Evolutionary conservation across 2,329 filamentous ascomycete species (phyloP).

Genomic region (Diaporthe eres): DNA sequence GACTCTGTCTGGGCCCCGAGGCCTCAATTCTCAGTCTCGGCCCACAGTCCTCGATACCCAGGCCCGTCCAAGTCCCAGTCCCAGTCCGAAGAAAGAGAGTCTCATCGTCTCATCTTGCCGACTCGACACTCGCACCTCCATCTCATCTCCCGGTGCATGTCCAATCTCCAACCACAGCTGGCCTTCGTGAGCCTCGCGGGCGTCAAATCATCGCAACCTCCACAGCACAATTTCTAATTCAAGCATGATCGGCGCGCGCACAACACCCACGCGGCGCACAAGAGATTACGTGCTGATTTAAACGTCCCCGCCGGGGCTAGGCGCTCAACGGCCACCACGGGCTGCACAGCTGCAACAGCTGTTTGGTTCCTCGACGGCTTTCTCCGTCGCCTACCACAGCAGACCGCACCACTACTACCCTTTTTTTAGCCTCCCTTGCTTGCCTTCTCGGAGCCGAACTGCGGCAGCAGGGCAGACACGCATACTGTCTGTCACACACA

Average conservation of each 20-base stretch:
- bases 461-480: not conserved
- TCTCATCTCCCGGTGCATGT: conserved; percentile 30
- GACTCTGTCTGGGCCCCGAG: conserved; percentile 16
- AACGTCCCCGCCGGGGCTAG: conserved; percentile 32
- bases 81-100: not conserved
- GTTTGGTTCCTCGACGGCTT: conserved; percentile 13
- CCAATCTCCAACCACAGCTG: conserved; percentile 30
- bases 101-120: conserved; percentile 18
- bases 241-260: conserved; percentile 39
- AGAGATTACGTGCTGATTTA: conserved; percentile 41
- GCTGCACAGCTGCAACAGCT: not conserved
- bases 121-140: conserved; percentile 19
- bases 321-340: conserved; percentile 27
- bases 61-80: not conserved
- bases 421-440: conserved; percentile 32
- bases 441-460: conserved; percentile 33
- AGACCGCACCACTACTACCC: conserved; percentile 20
- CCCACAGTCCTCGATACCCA: conserved; percentile 3
- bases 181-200: conserved; percentile 8
- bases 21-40: conserved; percentile 19
- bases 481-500: not conserved
- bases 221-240: conserved; percentile 41
- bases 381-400: conserved; percentile 21
- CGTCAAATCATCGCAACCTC: conserved; percentile 33
- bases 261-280: conserved; percentile 31